phyloP scores from a whole-genome alignment of 768 basidiomycete species.

The Mycena filopes region DNA sequence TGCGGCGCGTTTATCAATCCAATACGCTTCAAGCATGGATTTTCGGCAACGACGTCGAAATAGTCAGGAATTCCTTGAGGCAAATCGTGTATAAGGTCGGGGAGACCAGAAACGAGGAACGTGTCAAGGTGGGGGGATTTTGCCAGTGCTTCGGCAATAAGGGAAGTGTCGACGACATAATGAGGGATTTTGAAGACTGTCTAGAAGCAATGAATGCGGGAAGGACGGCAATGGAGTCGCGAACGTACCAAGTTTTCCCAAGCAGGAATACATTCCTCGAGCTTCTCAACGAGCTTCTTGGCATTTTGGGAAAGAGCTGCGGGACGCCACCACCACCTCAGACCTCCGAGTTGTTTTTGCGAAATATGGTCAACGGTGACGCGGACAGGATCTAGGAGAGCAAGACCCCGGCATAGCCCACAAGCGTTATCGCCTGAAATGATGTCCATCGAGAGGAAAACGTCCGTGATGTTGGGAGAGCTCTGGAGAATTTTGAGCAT shows the following conservation, averaged over 20 bases:
- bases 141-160: not conserved
- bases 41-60: not conserved
- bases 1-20: not conserved
- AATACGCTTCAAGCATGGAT: conserved; percentile 1
- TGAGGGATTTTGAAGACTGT: not conserved
- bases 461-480: conserved; percentile 10
- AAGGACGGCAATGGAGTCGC: too few species aligned
- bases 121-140: not conserved
- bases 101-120: not conserved
- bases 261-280: conserved; percentile 4
- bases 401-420: conserved; percentile 12
- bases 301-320: not conserved
- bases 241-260: conserved; percentile 9
- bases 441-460: conserved; percentile 5
- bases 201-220: not conserved
- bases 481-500: conserved; percentile 20
- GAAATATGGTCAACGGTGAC: not conserved
- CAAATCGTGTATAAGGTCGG: too few species aligned
- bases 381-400: conserved; percentile 7
- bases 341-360: too few species aligned
- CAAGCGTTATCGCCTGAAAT: not conserved
- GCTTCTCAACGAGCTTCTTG: not conserved
- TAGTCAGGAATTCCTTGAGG: not conserved
- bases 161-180: not conserved
- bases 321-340: too few species aligned